Percentiles rank a stretch among this genome's conserved stretches.
Evolutionary conservation across 208 protist species (phyloP).

Genomic region (Acanthamoeba healyi): DNA sequence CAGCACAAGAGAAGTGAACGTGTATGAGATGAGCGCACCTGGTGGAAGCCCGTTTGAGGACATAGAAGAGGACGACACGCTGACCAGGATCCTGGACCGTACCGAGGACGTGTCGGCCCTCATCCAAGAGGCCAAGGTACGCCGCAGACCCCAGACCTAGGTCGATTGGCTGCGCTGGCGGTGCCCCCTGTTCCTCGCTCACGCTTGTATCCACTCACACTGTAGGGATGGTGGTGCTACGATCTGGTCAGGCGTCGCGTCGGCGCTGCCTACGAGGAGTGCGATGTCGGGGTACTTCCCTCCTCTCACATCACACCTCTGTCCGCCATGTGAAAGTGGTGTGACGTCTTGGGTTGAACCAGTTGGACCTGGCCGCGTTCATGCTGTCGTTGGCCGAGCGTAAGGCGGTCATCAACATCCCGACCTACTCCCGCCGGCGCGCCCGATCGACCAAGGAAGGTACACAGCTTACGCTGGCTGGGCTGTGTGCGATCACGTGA

Average conservation of each 20-base stretch:
- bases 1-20: no score
- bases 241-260: neutral
- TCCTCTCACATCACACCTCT: neutral
- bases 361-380: slow-evolving; percentile 2
- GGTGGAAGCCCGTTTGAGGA: neutral
- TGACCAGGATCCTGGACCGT: neutral
- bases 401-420: slow-evolving; percentile 23
- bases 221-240: neutral
- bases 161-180: no score
- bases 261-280: neutral
- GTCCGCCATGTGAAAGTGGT: neutral
- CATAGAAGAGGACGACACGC: neutral
- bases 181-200: neutral
- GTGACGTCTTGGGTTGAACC: neutral
- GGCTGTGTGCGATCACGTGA: no score
- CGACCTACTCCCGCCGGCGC: neutral
- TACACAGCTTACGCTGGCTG: no score
- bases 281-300: neutral
- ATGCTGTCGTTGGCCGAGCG: neutral
- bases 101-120: neutral
- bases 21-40: no score
- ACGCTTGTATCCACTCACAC: neutral
- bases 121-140: neutral
- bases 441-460: slow-evolving; percentile 4
- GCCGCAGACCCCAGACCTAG: neutral